Percentiles rank a stretch among this genome's conserved stretches.
Conservation (phyloP, 495 filamentous ascomycete species). For the Penicillium dipodomyicola region DNA sequence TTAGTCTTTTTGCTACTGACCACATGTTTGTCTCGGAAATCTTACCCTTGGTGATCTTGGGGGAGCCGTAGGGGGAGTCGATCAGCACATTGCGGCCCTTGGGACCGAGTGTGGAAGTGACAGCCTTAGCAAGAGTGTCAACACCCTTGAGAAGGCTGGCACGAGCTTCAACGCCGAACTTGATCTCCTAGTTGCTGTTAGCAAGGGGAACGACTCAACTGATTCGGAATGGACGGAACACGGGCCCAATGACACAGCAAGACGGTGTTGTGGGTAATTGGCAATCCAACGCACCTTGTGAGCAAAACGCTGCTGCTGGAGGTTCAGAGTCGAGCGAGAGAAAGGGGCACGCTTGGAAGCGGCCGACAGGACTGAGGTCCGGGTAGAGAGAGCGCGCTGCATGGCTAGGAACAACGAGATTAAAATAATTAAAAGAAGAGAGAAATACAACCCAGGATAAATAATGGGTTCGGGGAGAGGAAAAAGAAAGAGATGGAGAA, state of each 20-base stretch:
- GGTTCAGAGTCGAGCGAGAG: conserved; percentile 52
- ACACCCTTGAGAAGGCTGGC: conserved; percentile 88
- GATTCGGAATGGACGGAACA: conserved; percentile 24
- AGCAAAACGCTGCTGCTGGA: conserved; percentile 86
- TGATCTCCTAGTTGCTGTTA: conserved; percentile 71
- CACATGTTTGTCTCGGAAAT: background rate
- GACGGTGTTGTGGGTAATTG: background rate
- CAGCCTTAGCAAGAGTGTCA: conserved; percentile 93
- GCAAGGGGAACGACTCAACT: conserved; percentile 17
- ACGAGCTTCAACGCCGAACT: conserved; percentile 95
- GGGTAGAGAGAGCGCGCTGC: conserved; percentile 69
- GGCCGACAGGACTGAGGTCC: conserved; percentile 69
- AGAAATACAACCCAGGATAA: conserved; percentile 25
- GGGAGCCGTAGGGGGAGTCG: conserved; percentile 94
- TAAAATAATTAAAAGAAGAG: conserved; percentile 24
- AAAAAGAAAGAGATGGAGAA: conserved; percentile 25
- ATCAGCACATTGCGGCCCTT: conserved; percentile 98
- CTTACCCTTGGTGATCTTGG: conserved; percentile 98
- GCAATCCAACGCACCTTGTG: conserved; percentile 71
- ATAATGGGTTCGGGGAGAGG: conserved; percentile 22
- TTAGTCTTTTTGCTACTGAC: conserved; percentile 6
- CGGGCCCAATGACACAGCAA: background rate
- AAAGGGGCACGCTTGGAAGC: conserved; percentile 55
- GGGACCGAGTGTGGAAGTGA: conserved; percentile 92
- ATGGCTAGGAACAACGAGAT: conserved; percentile 48